phyloP scores from a whole-genome alignment of 192 early-diverging fungal genomes.

The Backusella sp. region DNA sequence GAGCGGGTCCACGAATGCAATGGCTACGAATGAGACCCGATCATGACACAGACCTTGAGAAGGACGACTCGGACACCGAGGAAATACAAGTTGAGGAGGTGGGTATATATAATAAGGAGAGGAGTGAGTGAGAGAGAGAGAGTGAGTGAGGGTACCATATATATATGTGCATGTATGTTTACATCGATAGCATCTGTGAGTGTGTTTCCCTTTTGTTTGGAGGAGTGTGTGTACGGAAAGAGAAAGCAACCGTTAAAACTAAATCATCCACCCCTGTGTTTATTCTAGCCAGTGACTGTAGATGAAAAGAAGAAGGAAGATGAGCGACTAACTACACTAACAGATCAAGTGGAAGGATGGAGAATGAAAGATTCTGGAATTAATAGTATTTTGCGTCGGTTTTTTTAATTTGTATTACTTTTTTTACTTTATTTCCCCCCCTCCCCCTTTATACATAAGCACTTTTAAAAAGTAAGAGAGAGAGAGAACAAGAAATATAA shows the following conservation, averaged over 20 bases:
- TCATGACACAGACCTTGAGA: constrained; percentile 6
- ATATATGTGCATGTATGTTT: neutral
- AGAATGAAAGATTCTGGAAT: constrained; percentile 15
- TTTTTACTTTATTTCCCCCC: neutral
- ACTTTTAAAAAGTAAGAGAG: neutral
- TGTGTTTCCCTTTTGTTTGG: neutral
- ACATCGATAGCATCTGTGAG: neutral
- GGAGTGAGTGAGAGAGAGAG: neutral
- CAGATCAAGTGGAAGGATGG: constrained; percentile 21
- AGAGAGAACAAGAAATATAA: neutral
- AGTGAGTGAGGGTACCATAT: neutral
- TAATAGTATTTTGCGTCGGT: constrained; percentile 20
- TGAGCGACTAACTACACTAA: constrained; percentile 6
- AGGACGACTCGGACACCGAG: constrained; percentile 11
- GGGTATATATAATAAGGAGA: neutral
- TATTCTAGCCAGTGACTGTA: neutral
- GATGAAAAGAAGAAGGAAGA: constrained; percentile 16
- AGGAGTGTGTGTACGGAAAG: neutral
- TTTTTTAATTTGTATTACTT: constrained; percentile 7
- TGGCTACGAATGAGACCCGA: constrained; percentile 75
- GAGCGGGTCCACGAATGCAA: constrained; percentile 82
- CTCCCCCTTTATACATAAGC: neutral
- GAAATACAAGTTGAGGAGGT: neutral
- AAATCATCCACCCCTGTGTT: neutral
- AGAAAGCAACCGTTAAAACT: neutral